Base-by-base conservation (phyloP, 2,329 filamentous ascomycete genomes). In the Calonectria leucothoes region DNA sequence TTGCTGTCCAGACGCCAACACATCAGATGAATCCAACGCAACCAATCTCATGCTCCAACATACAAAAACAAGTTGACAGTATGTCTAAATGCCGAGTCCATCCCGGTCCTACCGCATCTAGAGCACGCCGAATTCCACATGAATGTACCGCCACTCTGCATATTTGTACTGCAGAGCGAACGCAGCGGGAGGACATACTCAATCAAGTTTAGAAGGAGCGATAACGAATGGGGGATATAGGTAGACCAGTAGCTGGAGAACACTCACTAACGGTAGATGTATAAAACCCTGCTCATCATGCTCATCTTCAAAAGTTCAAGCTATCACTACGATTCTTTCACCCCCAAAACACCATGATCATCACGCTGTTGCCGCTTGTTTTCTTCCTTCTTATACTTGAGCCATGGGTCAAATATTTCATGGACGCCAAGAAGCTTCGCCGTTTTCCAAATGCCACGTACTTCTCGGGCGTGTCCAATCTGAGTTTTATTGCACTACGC, bases 381-480 rank as follows among this genome's bases (percentile, higher is more conserved):
- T 0, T 59, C 25, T 6, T 59, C 25, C n/a, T 59, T 15, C 12
- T 59, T 59, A 20, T 59, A 4, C 14, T 37, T 59, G 12, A 59
- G 4, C 52, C 52, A 59, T 59, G 52, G 52, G 10, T 59, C 52
- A 59, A 33, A 2, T 79, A 79, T 27, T 66, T 76, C 10, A 49
- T 29, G 14, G 77, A 87, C 93, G 51, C 78, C 8, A 84, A 80
- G 3, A 81, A 82, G 1, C 74, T 81, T 2, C 66, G 78, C 1
- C 66, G 73, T 1, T 81, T 76, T 25, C 77, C 77, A 12, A 72
- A 65, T 65, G 74, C 75, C 8, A 74, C 76, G 11, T 63, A 71
- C 3, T 27, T 81, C 17, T 72, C 74, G 0, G 77, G 77, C 25
- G 59, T 79, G 14, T 73, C 75, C 12, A 78, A 79, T 2, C 49